Conservation (phyloP, 192 early-diverging fungal species). For the Podochytrium sp. region DNA sequence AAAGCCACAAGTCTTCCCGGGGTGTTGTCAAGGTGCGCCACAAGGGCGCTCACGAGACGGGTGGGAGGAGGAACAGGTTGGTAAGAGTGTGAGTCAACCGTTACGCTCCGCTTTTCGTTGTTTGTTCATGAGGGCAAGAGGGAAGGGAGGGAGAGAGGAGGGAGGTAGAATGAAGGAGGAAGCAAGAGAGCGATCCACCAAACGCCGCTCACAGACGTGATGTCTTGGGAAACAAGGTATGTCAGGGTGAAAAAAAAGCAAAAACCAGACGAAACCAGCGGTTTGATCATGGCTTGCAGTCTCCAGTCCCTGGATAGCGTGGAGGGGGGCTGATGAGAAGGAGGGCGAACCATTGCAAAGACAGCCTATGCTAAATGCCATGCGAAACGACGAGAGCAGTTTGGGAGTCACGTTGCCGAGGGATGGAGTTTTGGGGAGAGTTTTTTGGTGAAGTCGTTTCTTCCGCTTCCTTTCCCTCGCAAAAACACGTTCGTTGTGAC, state of each 20-base stretch:
- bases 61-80: constrained; percentile 1
- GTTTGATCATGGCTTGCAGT: too few species aligned
- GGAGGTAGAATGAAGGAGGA: neutral
- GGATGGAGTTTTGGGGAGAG: too few species aligned
- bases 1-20: neutral
- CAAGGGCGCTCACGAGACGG: neutral
- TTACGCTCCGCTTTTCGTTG: neutral
- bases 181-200: neutral
- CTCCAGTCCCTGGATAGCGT: too few species aligned
- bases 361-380: too few species aligned
- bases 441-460: too few species aligned
- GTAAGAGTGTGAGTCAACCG: neutral
- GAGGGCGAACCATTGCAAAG: too few species aligned
- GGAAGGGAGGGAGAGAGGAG: neutral
- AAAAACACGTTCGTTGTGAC: neutral
- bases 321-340: too few species aligned
- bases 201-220: too few species aligned
- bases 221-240: too few species aligned
- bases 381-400: too few species aligned
- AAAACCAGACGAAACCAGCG: neutral
- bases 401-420: too few species aligned
- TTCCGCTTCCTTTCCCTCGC: neutral
- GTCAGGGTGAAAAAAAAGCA: neutral
- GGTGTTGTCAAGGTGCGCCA: neutral
- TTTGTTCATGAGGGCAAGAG: neutral